Evolutionary conservation across 495 filamentous ascomycete species (phyloP), one percentile per base, ranked within the genome.

Genomic region (Aspergillus cristatus): DNA sequence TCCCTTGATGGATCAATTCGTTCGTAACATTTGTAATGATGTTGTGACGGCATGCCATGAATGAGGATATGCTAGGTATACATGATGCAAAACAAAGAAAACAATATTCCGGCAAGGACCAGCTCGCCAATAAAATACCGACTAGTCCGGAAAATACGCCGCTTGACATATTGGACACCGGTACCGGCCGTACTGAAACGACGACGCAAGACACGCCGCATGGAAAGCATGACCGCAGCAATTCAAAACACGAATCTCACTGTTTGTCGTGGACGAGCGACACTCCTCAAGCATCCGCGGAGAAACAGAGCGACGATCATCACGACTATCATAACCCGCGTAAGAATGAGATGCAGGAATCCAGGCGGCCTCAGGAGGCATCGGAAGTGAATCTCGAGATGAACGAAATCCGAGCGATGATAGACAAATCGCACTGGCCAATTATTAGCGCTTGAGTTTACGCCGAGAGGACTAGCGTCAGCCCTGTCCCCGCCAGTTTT

Each of bases 161-260:
- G 50, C 47, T 44, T 58, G 54, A 39, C 60, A 64, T 1, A 58
- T 51, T 10, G 60, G 60, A 38, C 60, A 62, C 14, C 43, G 48
- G 32, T 58, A 62, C 24, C 45, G 52, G 13, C 48, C 40, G 35
- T 62, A 54, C 35, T 55, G 47, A 32, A 62, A 57, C 58, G 55
- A 64, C 28, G 56, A 54, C 7, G 45, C 48, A 5, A 64, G 43
- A 47, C 60, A 64, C 3, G 37, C 16, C 1, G 46, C 37, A 22
- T 64, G 60, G 32, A 64, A 64, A 14, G 50, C 54, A 34, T 64
- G 60, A 36, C 53, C 46, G 45, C 60, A 64, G 14, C 46, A 43
- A 16, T 50, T 60, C 11, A 64, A 37, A 3, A 64, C 46, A 14
- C 58, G 16, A 3, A 58, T 40, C 8, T 24, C 20, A 24, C 8